Percentiles rank a stretch among this genome's conserved stretches.
Evolutionary conservation across 2,329 filamentous ascomycete genomes (phyloP).

Genomic region (Pseudocercospora musae): DNA sequence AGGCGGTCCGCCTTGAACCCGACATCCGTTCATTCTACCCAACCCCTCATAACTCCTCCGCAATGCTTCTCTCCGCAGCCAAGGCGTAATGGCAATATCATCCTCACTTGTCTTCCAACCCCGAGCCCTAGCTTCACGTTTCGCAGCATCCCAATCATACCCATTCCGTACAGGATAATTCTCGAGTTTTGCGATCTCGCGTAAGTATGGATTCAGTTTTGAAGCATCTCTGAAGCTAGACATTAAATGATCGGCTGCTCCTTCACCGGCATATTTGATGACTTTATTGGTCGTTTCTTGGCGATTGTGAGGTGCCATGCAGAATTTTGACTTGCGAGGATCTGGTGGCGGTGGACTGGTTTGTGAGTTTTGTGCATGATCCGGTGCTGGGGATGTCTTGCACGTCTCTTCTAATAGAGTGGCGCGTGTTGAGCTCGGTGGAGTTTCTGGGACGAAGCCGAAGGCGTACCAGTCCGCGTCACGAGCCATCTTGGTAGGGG

Average conservation of each 20-base stretch:
- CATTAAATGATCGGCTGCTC: background rate
- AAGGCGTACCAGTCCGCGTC: background rate
- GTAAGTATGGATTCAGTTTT: background rate
- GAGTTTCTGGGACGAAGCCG: background rate
- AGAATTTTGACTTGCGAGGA: background rate
- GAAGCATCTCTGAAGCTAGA: background rate
- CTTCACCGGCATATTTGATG: background rate
- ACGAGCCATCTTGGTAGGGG: background rate
- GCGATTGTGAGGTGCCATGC: background rate
- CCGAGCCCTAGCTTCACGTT: background rate
- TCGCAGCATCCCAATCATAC: constrained; percentile 7
- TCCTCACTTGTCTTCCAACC: background rate
- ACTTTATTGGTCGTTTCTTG: background rate
- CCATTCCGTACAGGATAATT: background rate
- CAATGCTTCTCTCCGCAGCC: background rate
- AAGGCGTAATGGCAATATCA: background rate
- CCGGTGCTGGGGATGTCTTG: background rate
- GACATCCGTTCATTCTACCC: background rate
- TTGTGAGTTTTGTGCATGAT: background rate
- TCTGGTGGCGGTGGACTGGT: background rate
- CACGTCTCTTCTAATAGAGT: background rate
- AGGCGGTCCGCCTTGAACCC: background rate
- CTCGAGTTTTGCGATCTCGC: constrained; percentile 7
- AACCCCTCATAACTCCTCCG: background rate
- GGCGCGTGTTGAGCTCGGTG: background rate